Percentiles rank a stretch among this genome's conserved stretches.
Evolutionary conservation across 2,329 filamentous ascomycete species (phyloP).

Genomic region (Calonectria hawksworthii): DNA sequence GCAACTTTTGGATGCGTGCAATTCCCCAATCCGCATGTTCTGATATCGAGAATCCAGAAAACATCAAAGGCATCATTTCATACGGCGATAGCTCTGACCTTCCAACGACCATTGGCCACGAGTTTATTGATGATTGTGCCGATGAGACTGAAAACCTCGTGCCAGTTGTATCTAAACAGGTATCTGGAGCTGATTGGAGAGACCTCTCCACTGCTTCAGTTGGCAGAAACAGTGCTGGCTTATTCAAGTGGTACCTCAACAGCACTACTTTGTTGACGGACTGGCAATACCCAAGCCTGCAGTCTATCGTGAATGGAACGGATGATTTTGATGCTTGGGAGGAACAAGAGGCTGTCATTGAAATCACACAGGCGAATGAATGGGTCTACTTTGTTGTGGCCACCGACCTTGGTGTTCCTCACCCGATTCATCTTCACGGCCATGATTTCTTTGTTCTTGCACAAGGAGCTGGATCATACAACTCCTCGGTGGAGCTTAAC

Average conservation of each 20-base stretch:
- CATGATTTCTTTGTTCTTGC: background rate
- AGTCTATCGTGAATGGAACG: constrained; percentile 36
- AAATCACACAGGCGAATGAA: background rate
- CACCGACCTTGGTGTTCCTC: background rate
- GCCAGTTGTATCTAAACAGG: background rate
- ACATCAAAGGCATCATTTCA: background rate
- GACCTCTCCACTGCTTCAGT: background rate
- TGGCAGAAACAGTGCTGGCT: constrained; percentile 46
- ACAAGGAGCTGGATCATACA: background rate
- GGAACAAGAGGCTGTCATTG: background rate
- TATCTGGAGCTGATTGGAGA: background rate
- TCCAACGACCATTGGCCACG: background rate
- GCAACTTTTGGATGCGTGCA: background rate
- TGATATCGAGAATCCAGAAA: background rate
- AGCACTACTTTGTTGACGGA: constrained; percentile 49
- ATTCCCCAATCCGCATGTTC: background rate
- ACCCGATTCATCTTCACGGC: background rate
- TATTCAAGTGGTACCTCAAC: constrained; percentile 62
- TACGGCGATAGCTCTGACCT: background rate
- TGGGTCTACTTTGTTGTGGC: background rate
- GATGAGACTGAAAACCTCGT: background rate
- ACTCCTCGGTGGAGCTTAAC: background rate
- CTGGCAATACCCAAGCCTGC: constrained; percentile 49
- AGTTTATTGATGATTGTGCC: background rate
- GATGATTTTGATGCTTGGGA: background rate